Conservation (phyloP, 129 eudicot species). For the Arctium minus region DNA sequence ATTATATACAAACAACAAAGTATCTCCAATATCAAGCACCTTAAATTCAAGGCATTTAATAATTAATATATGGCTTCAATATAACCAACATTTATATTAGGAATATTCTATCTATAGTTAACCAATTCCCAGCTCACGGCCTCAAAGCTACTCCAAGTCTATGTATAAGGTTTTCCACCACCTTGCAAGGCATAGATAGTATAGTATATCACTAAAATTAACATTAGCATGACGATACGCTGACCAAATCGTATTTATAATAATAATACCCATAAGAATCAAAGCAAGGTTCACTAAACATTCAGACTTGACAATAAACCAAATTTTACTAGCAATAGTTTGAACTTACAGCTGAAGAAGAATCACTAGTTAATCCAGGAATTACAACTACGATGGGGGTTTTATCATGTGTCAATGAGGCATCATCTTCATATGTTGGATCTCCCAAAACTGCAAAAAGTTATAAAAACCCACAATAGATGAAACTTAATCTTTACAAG, state of each 20-base stretch:
- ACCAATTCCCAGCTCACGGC: neutral
- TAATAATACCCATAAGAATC: neutral
- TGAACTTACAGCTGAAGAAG: conserved; percentile 76
- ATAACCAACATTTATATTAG: neutral
- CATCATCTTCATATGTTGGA: conserved; percentile 21
- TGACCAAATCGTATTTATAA: neutral
- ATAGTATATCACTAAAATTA: neutral
- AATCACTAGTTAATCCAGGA: conserved; percentile 95
- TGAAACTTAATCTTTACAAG: neutral
- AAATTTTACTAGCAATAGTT: neutral
- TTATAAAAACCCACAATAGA: neutral
- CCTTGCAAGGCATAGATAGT: conserved; percentile 5
- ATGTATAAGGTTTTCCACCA: neutral
- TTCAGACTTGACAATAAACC: neutral
- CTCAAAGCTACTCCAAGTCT: conserved; percentile 16
- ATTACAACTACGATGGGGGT: conserved; percentile 73
- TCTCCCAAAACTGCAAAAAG: conserved; percentile 52
- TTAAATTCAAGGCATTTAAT: neutral
- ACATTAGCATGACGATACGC: neutral
- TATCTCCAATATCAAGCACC: neutral
- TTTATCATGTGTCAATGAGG: conserved; percentile 40
- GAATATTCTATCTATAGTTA: neutral
- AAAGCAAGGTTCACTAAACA: conserved; percentile 12
- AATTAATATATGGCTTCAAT: neutral
- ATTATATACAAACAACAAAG: neutral